Evolutionary conservation across 805 yeast species (phyloP).

Genomic region (Lipomyces yamanashiensis): DNA sequence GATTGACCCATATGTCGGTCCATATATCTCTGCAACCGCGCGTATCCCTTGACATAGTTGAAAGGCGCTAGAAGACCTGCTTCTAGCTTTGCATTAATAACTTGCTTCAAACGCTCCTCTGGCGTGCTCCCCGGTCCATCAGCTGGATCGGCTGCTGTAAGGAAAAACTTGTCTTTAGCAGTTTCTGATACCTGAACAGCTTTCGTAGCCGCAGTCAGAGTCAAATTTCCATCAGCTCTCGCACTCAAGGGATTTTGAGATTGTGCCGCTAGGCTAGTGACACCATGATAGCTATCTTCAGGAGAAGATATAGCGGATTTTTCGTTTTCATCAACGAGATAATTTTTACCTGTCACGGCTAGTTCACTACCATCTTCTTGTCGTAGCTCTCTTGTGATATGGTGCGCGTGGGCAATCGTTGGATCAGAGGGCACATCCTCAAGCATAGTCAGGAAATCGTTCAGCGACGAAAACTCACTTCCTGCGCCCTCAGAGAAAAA

Average conservation of each 20-base stretch:
- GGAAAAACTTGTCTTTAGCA: constrained; percentile 88
- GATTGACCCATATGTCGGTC: constrained; percentile 86
- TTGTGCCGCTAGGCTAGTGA: not conserved
- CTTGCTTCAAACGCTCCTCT: constrained; percentile 89
- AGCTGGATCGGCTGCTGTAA: constrained; percentile 97
- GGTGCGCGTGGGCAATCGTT: not conserved
- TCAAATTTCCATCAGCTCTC: constrained; percentile 29
- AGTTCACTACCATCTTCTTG: not conserved
- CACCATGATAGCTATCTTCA: not conserved
- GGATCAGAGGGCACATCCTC: constrained; percentile 57
- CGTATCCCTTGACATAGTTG: constrained; percentile 92
- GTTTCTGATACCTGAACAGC: constrained; percentile 53
- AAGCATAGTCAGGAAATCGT: constrained; percentile 85
- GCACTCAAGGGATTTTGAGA: constrained; percentile 17
- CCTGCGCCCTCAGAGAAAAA: constrained; percentile 85
- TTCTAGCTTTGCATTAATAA: constrained; percentile 89
- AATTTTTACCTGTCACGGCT: not conserved
- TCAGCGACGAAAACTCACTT: constrained; percentile 85
- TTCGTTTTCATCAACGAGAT: not conserved
- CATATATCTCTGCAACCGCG: constrained; percentile 86
- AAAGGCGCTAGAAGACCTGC: constrained; percentile 93
- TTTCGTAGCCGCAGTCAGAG: constrained; percentile 22
- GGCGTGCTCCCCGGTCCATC: constrained; percentile 79
- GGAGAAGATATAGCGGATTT: too few species aligned
- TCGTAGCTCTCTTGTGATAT: not conserved